Conservation (phyloP, 1,139 yeast genomes). For the Geotrichum restrictum region DNA sequence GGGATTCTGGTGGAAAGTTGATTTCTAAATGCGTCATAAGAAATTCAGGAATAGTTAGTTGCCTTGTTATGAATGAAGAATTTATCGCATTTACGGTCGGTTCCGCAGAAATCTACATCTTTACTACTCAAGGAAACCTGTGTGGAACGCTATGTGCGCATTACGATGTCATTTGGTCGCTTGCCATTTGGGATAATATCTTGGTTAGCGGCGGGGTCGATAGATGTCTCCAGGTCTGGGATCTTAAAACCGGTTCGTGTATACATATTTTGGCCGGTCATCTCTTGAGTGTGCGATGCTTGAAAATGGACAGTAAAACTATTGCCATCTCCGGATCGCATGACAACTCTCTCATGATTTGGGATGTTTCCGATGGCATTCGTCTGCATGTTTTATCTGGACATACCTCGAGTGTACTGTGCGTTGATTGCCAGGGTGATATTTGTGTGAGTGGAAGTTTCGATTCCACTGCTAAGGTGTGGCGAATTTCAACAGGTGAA, state of each 20-base stretch:
- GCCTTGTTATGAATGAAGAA: conserved; percentile 39
- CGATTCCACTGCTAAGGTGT: conserved; percentile 81
- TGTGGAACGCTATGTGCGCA: conserved; percentile 76
- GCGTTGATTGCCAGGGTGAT: conserved; percentile 57
- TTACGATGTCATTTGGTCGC: conserved; percentile 97
- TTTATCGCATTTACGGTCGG: conserved; percentile 44
- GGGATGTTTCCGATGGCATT: conserved; percentile 79
- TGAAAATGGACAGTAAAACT: conserved; percentile 67
- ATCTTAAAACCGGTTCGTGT: conserved; percentile 66
- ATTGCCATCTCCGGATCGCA: conserved; percentile 85
- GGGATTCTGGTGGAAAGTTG: conserved; percentile 42
- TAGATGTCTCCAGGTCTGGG: conserved; percentile 88
- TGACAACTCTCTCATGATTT: conserved; percentile 82
- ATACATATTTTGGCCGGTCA: conserved; percentile 85
- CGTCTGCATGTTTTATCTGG: conserved; percentile 72
- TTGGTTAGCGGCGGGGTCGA: conserved; percentile 89
- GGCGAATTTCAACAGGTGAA: conserved; percentile 78
- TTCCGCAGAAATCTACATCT: conserved; percentile 43
- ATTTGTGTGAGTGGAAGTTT: conserved; percentile 64
- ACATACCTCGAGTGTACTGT: conserved; percentile 66
- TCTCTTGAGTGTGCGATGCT: conserved; percentile 90
- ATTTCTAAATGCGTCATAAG: conserved; percentile 42
- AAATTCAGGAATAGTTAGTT: conserved; percentile 41
- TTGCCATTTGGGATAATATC: conserved; percentile 72
- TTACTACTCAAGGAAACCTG: conserved; percentile 60